These are phyloP conservation scores for Primulina tabacum DNA, from an alignment of 257 asterid species.

Conservation along the genomic window DNA sequence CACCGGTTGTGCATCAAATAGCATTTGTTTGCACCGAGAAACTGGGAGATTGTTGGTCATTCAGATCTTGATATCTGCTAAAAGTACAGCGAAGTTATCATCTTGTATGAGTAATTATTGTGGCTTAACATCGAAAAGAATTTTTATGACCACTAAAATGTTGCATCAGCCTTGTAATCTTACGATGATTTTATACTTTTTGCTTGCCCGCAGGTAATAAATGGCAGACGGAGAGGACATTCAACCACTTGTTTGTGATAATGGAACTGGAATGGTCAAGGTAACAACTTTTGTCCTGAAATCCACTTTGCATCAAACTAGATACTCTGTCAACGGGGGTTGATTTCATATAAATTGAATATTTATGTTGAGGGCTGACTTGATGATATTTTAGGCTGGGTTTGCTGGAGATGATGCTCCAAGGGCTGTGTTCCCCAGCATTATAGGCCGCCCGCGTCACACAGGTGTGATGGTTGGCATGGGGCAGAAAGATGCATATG, in stretches of 20 bases:
- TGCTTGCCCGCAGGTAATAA: background rate
- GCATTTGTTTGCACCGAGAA: background rate
- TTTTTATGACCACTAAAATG: no score
- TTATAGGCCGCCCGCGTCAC: no score
- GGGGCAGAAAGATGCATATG: no score
- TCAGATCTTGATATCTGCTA: no score
- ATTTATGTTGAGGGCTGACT: background rate
- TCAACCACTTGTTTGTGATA: no score
- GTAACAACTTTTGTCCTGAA: background rate
- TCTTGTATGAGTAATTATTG: background rate
- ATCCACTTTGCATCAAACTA: background rate
- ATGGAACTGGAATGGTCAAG: background rate
- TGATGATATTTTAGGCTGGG: background rate
- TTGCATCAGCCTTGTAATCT: background rate
- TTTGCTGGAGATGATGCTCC: no score
- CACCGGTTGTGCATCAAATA: background rate
- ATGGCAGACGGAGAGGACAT: background rate
- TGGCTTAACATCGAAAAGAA: background rate
- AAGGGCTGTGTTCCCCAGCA: no score
- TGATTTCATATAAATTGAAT: background rate
- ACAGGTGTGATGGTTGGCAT: no score
- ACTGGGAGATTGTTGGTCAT: background rate
- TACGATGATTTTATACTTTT: no score
- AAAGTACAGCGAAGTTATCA: background rate
- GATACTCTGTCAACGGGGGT: background rate